Base-by-base conservation (phyloP, 805 yeast genomes). In the Pichia rugopelliculosa region DNA sequence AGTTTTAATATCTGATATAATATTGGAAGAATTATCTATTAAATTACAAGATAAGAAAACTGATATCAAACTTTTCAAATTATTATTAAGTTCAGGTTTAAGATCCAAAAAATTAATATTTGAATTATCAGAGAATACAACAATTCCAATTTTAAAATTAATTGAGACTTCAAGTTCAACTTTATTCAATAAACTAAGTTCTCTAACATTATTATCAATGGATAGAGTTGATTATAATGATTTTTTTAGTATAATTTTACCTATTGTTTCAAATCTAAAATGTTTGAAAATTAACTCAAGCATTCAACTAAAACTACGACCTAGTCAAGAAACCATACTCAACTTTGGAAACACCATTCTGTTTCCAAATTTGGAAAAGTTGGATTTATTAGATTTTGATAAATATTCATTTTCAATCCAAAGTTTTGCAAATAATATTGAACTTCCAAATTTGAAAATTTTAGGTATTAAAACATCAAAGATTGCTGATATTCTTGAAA, bases 11-110 rank as follows among this genome's bases (percentile, higher is more conserved):
- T 21, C 47, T 21, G 38, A 41, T 18, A 18, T 52, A 7, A 20
- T 12, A 9, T 10, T 52, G 4, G 42, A 41, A 13, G 23, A 42
- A 7, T 24, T 50, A 12, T 34, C 23, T 30, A 15, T 23, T 47
- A 20, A 33, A 18, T 26, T 38, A 20, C 11, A 36, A 34, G n/a
- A 8, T 11, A 10, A 41, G 40, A 7, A 39, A 38, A 30, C 8
- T 3, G 40, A 33, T 3, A 15, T 21, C 8, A 43, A 37, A 34
- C 23, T 43, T 4, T 25, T 46, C 12, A 47, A 45, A 23, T 25
- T 50, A 12, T 37, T 50, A 8, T 37, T 42, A 24, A 18, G 47
- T 13, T 40, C 50, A n/a, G 44, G 41, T 9, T 17, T 52, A n/a
- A 41, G 26, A 17, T n/a, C 23, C 2, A 40, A 33, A 37, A 20